Evolutionary conservation across 257 asterid species (phyloP).

Genomic region (Plantago elongata): DNA sequence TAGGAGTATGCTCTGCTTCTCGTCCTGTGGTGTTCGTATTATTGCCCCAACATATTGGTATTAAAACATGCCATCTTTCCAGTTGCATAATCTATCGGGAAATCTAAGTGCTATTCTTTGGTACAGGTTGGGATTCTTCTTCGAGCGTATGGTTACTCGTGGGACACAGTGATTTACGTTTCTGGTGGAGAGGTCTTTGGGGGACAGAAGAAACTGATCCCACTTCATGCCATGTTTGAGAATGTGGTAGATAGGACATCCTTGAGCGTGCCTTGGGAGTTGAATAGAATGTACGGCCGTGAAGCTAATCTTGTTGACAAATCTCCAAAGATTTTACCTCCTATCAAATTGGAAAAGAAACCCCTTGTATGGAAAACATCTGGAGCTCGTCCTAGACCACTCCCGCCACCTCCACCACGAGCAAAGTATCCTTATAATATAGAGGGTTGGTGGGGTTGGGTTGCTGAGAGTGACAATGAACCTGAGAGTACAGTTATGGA

Average conservation of each 20-base stretch:
- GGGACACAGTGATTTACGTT: constrained; percentile 77
- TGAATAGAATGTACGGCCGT: constrained; percentile 71
- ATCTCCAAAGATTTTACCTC: constrained; percentile 38
- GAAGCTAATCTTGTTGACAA: constrained; percentile 73
- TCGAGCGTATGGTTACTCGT: constrained; percentile 82
- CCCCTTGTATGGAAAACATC: constrained; percentile 49
- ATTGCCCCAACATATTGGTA: not conserved
- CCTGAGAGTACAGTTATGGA: constrained; percentile 93
- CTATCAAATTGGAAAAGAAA: constrained; percentile 42
- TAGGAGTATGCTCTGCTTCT: no score
- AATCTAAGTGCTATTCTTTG: constrained; percentile 4
- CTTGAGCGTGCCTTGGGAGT: constrained; percentile 67
- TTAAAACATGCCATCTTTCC: no score
- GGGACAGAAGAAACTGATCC: constrained; percentile 88
- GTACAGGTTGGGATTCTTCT: constrained; percentile 87
- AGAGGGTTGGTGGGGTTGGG: constrained; percentile 99
- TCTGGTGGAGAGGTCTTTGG: constrained; percentile 98
- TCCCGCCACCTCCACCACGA: constrained; percentile 92
- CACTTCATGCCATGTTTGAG: constrained; percentile 92
- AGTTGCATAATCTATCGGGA: not conserved
- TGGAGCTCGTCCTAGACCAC: constrained; percentile 88
- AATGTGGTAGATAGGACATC: constrained; percentile 91
- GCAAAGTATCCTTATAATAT: constrained; percentile 74
- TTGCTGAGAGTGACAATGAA: constrained; percentile 93
- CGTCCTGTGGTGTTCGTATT: not conserved